A percentile compares a stretch with the other conserved stretches of the same genome.
phyloP scores from a whole-genome alignment of 805 yeast genomes.

The Wickerhamiella shivajii region DNA sequence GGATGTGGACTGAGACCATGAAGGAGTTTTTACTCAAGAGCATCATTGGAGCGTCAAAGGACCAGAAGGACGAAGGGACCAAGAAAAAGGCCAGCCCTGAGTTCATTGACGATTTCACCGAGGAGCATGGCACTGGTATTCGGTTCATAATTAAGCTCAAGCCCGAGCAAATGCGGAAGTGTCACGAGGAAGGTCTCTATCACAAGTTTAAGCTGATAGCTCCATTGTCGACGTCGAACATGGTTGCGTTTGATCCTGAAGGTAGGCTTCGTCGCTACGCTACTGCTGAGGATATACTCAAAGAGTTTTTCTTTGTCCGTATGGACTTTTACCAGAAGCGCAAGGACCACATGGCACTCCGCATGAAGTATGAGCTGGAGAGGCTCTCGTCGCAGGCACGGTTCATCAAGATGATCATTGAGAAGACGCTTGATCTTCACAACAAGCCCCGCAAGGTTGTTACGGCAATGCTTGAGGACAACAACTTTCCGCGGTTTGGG shows the following conservation, averaged over 20 bases:
- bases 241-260: constrained; percentile 89
- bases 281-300: constrained; percentile 57
- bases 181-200: constrained; percentile 58
- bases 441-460: constrained; percentile 59
- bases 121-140: constrained; percentile 75
- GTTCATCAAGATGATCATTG: constrained; percentile 81
- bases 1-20: constrained; percentile 82
- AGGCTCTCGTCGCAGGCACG: constrained; percentile 73
- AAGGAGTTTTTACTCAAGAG: constrained; percentile 72
- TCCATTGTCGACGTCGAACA: constrained; percentile 57
- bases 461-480: constrained; percentile 43
- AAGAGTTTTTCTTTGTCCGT: constrained; percentile 74
- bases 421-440: constrained; percentile 48
- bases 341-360: constrained; percentile 61
- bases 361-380: constrained; percentile 59
- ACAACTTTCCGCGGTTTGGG: constrained; percentile 60
- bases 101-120: constrained; percentile 92
- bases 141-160: constrained; percentile 63
- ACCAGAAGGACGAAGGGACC: constrained; percentile 39
- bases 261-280: constrained; percentile 80
- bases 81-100: constrained; percentile 28
- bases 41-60: constrained; percentile 25
- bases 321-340: constrained; percentile 82
- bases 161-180: constrained; percentile 70
- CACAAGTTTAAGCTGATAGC: constrained; percentile 71